Evolutionary conservation across 768 basidiomycete genomes (phyloP).

Genomic region (Lyophyllum decastes): DNA sequence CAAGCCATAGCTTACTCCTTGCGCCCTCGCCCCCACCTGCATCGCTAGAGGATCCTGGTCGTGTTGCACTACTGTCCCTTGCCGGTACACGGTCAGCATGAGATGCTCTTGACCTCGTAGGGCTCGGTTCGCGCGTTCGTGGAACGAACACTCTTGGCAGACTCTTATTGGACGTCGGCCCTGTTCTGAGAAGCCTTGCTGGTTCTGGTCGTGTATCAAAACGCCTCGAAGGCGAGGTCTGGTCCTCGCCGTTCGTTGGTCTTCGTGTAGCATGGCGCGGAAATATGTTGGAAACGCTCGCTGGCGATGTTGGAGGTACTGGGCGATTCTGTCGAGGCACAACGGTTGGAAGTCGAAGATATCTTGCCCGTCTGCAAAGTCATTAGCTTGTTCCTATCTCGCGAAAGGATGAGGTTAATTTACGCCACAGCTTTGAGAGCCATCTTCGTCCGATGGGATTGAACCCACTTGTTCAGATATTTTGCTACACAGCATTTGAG

Average conservation of each 20-base stretch:
- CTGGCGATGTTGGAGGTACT: neutral
- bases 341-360: slow-evolving; percentile 70
- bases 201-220: slow-evolving; percentile 11
- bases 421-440: slow-evolving; percentile 84
- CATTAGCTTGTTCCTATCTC: slow-evolving; percentile 6
- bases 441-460: slow-evolving; percentile 66
- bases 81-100: neutral
- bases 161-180: slow-evolving; percentile 38
- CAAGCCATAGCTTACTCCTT: slow-evolving; percentile 54
- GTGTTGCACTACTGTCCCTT: slow-evolving; percentile 20
- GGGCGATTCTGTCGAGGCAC: slow-evolving; percentile 35
- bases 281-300: neutral
- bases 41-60: slow-evolving; percentile 27
- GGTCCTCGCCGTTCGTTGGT: slow-evolving; percentile 13
- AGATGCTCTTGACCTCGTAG: slow-evolving; percentile 18
- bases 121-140: slow-evolving; percentile 24
- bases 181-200: slow-evolving; percentile 23
- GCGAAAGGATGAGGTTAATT: slow-evolving; percentile 32
- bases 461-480: slow-evolving; percentile 66
- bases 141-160: slow-evolving; percentile 36
- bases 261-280: slow-evolving; percentile 8
- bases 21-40: slow-evolving; percentile 33
- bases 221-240: slow-evolving; percentile 14
- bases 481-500: slow-evolving; percentile 38
- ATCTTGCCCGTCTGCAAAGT: slow-evolving; percentile 68